Evolutionary conservation across 257 asterid genomes (phyloP).

Genomic region (Mitragyna speciosa): DNA sequence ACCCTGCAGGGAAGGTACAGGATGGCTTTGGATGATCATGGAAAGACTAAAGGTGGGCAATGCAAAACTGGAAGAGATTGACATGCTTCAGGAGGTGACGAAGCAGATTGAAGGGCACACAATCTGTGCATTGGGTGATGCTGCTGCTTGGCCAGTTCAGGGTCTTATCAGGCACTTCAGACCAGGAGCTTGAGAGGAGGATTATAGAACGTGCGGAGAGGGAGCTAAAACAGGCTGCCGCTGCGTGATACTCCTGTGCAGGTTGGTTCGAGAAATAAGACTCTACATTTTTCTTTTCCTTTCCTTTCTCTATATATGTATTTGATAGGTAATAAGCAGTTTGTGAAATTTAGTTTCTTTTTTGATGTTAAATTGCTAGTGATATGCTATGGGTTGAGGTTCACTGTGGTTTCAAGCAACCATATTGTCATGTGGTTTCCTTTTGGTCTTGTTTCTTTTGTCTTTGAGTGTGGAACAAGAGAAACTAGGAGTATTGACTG

Average conservation of each 20-base stretch:
- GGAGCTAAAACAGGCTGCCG: constrained; percentile 77
- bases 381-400: background rate
- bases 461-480: background rate
- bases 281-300: background rate
- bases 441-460: background rate
- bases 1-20: constrained; percentile 99
- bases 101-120: constrained; percentile 99
- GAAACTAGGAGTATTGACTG: background rate
- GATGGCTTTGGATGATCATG: constrained; percentile 99
- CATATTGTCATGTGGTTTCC: background rate
- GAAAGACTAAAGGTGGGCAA: constrained; percentile 97
- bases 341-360: background rate
- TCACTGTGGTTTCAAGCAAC: background rate
- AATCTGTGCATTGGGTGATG: constrained; percentile 97
- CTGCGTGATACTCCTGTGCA: constrained; percentile 52
- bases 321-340: background rate
- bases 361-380: background rate
- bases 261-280: constrained; percentile 34
- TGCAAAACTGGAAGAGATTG: constrained; percentile 95
- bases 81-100: constrained; percentile 97
- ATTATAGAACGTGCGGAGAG: constrained; percentile 87
- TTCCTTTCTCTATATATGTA: background rate
- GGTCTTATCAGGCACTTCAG: constrained; percentile 98
- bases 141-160: constrained; percentile 99
- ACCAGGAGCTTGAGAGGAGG: constrained; percentile 96